Evolutionary conservation across 441 rosid species (phyloP), one percentile per base, ranked within the genome.

Genomic region (Macaranga tanarius): DNA sequence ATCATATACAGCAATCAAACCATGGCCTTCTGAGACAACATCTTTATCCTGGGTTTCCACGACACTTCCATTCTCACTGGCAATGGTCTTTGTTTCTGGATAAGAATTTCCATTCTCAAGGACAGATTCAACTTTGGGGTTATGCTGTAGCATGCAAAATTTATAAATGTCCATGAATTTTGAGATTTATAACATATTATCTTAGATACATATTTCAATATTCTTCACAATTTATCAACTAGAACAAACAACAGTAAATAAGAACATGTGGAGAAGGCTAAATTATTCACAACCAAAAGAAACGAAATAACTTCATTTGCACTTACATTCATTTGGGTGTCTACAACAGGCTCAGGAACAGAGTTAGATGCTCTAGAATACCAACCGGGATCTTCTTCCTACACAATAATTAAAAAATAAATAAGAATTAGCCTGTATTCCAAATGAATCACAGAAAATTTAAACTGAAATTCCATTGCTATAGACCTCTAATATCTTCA

Each of bases 331-430:
- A 83, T 76, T 79, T 82, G 90, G 76, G 85, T 87, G 80, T 90
- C 97, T 67, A 83, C 81, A 48, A 81, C 81, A 71, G 98, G 87
- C 80, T 92, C 92, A 19, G 81, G 76, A 71, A 86, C 85, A 79
- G 70, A 81, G 76, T 90, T 84, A 72, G 98, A 93, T 77, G 89
- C 90, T 73, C 97, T 91, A 42, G 96, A 88, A 82, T 92, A 96
- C 99, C 99, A 96, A 75, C 95, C 84, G n/a, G 98, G 97, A 82
- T 93, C 93, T 82, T 96, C 98, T 85, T 96, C 99, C 99, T 96
- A 73, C 34, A 64, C 72, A 47, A 52, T 34, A 67, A 28, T 65
- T 73, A 58, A 42, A 65, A 70, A 65, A 22, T 50, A 38, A 42
- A n/a, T n/a, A 67, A 58, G 17, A 51, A 25, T 73, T 72, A 78